Evolutionary conservation across 805 yeast species (phyloP).

Genomic region (Yamadazyma tumulicola): DNA sequence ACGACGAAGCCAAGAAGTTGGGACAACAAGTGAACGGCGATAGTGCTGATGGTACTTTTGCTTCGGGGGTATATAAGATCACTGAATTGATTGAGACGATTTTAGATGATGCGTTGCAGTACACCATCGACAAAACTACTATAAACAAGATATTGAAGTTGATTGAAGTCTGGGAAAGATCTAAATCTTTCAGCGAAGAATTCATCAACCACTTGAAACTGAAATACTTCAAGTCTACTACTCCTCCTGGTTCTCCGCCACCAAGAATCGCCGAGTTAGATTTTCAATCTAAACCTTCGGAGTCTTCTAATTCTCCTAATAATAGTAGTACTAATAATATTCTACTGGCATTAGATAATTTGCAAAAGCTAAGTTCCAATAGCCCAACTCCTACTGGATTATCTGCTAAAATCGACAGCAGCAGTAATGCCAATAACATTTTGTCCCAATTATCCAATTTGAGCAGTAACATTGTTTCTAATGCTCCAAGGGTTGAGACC

Average conservation of each 20-base stretch:
- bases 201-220: constrained; percentile 53
- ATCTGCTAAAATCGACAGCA: constrained; percentile 12
- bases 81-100: constrained; percentile 61
- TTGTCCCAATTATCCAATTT: constrained; percentile 43
- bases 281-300: constrained; percentile 3
- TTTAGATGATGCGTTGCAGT: constrained; percentile 59
- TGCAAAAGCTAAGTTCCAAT: constrained; percentile 45
- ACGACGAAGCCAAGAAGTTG: constrained; percentile 65
- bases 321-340: constrained; percentile 50
- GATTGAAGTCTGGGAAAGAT: constrained; percentile 89
- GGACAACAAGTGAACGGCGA: constrained; percentile 43
- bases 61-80: constrained; percentile 66
- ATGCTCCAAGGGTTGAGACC: too few species aligned
- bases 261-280: constrained; percentile 7
- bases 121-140: constrained; percentile 50
- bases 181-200: constrained; percentile 66
- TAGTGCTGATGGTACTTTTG: constrained; percentile 69
- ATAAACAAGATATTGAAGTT: constrained; percentile 74
- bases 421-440: constrained; percentile 24
- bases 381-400: constrained; percentile 22
- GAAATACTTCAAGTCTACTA: constrained; percentile 58
- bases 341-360: constrained; percentile 65
- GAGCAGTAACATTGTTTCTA: constrained; percentile 14
- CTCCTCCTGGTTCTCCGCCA: constrained; percentile 71
- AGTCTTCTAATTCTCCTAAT: constrained; percentile 6